phyloP scores from a whole-genome alignment of 805 yeast genomes.

The Isabelozyma pseudorhagii region DNA sequence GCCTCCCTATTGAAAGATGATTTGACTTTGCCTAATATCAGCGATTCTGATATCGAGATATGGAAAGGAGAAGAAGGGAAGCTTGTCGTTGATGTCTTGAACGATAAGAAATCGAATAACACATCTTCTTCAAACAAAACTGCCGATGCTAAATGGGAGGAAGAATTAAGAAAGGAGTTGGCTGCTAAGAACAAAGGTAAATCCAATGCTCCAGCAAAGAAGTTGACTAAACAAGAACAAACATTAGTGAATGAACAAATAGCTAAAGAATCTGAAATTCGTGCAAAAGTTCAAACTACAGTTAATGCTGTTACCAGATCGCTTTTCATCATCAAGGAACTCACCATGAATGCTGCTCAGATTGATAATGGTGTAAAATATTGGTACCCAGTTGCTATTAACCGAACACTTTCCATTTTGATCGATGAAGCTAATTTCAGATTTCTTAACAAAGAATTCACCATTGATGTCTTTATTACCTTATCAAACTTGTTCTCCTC shows the following conservation, averaged over 20 bases:
- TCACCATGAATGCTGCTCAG: constrained; percentile 47
- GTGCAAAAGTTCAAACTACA: constrained; percentile 41
- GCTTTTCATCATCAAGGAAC: constrained; percentile 48
- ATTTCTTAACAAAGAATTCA: constrained; percentile 12
- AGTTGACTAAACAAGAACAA: constrained; percentile 77
- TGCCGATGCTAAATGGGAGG: constrained; percentile 81
- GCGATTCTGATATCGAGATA: constrained; percentile 53
- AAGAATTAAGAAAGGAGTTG: constrained; percentile 70
- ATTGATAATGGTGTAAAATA: constrained; percentile 61
- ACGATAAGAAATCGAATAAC: constrained; percentile 42
- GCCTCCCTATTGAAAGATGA: constrained; percentile 41
- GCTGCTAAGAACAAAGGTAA: constrained; percentile 47
- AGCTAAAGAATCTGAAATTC: constrained; percentile 54
- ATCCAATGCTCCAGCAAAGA: constrained; percentile 31
- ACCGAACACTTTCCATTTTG: constrained; percentile 45
- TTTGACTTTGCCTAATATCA: constrained; percentile 41
- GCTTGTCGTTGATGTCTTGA: constrained; percentile 61
- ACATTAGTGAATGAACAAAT: constrained; percentile 59
- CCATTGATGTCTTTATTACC: constrained; percentile 49
- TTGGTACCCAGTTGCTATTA: constrained; percentile 75
- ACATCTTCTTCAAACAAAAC: constrained; percentile 81
- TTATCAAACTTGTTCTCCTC: constrained; percentile 51
- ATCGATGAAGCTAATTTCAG: constrained; percentile 29
- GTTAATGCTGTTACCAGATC: constrained; percentile 45
- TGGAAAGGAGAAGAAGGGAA: constrained; percentile 71